phyloP scores from a whole-genome alignment of 2,329 filamentous ascomycete genomes.

The Aspergillus candidus region DNA sequence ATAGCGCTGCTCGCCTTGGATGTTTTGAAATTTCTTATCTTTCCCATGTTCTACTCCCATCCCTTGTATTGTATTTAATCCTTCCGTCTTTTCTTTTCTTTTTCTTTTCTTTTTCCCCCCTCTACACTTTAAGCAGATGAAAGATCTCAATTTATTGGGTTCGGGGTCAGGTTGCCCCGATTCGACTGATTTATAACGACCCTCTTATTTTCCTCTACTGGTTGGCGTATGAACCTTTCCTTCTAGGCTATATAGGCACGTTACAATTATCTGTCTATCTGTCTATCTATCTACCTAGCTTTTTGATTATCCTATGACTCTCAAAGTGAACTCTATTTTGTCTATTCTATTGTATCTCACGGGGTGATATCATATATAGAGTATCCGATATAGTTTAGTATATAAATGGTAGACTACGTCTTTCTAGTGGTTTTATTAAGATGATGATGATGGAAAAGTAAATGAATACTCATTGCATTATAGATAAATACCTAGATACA shows the following conservation, averaged over 20 bases:
- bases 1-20: conserved; percentile 9
- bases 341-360: no score
- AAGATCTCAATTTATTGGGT: neutral
- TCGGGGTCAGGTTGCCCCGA: conserved; percentile 8
- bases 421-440: conserved; percentile 9
- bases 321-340: no score
- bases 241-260: neutral
- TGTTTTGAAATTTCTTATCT: neutral
- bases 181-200: neutral
- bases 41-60: conserved; percentile 9
- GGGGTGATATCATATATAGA: no score
- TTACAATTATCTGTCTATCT: no score
- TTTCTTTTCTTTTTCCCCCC: neutral
- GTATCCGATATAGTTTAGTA: no score
- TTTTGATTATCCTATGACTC: no score
- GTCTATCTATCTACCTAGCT: no score
- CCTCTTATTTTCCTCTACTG: no score
- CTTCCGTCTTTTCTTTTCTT: conserved; percentile 6
- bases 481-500: no score
- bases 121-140: conserved; percentile 3
- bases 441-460: conserved; percentile 1
- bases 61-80: conserved; percentile 31
- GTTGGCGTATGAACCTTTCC: neutral
- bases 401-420: no score
- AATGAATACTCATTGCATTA: no score